Conservation (phyloP, 768 basidiomycete genomes). For the Lactarius deliciosus region DNA sequence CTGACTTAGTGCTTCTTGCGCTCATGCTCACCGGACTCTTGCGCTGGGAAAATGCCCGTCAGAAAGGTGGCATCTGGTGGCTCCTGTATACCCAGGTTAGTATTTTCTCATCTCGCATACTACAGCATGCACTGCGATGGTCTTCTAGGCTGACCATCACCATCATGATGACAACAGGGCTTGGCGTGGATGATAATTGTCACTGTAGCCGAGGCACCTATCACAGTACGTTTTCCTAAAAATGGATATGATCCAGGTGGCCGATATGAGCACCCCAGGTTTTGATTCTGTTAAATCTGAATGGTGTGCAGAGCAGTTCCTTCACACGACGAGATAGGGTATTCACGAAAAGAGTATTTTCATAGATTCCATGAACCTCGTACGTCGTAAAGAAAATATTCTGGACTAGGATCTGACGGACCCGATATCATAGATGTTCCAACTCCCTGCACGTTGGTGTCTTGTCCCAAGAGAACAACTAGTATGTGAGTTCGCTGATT, state of each 20-base stretch:
- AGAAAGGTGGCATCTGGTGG: slow-evolving; percentile 1
- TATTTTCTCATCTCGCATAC: neutral
- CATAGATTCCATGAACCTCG: slow-evolving; percentile 1
- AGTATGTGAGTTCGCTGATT: neutral
- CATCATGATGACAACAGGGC: neutral
- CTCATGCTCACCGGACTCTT: slow-evolving; percentile 15
- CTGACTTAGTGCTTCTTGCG: slow-evolving; percentile 3
- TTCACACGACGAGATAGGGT: neutral
- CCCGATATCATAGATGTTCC: too few relatives aligned
- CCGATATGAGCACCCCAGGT: neutral
- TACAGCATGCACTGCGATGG: neutral
- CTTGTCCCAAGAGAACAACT: too few relatives aligned
- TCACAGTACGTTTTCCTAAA: neutral
- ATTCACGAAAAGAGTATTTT: neutral
- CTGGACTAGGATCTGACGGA: too few relatives aligned
- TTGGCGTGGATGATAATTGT: slow-evolving; percentile 4
- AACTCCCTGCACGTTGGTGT: too few relatives aligned
- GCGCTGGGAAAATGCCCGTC: slow-evolving; percentile 9
- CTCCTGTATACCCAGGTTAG: slow-evolving; percentile 11
- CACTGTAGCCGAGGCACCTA: slow-evolving; percentile 4
- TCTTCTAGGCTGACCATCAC: neutral
- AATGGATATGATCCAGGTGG: too few relatives aligned
- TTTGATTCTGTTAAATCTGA: slow-evolving; percentile 5
- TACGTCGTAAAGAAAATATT: too few relatives aligned
- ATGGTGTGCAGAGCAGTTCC: slow-evolving; percentile 1